Evolutionary conservation across 1,284 basidiomycete genomes (phyloP).

Genomic region (Prillingera fragicola): DNA sequence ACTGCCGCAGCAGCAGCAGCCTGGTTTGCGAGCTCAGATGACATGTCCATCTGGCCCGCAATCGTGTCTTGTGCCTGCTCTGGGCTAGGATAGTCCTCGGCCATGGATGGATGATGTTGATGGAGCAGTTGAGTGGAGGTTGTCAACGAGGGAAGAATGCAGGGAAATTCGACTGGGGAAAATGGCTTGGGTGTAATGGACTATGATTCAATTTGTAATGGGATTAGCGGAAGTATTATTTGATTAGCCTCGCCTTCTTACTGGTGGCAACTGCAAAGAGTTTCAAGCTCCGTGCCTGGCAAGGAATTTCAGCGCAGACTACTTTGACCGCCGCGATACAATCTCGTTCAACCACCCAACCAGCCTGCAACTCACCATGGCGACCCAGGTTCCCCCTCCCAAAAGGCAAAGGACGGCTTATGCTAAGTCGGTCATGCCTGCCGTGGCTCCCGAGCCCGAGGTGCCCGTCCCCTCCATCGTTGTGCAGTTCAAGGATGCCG

Average conservation of each 20-base stretch:
- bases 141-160: background rate
- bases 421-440: conserved; percentile 49
- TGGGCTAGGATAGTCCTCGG: conserved; percentile 32
- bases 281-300: no score
- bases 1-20: conserved; percentile 36
- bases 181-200: no score
- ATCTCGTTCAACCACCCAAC: background rate
- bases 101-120: conserved; percentile 10
- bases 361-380: conserved; percentile 53
- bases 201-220: no score
- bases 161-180: no score
- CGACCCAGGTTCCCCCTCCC: conserved; percentile 73
- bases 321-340: no score
- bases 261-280: no score
- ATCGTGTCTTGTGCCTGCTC: conserved; percentile 12
- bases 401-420: conserved; percentile 77
- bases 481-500: conserved; percentile 84
- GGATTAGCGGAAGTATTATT: no score
- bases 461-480: conserved; percentile 62
- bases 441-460: conserved; percentile 53
- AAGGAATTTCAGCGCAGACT: no score
- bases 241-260: no score
- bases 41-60: conserved; percentile 27
- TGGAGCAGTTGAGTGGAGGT: conserved; percentile 16
- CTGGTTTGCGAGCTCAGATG: conserved; percentile 33